phyloP scores from a whole-genome alignment of 1,284 basidiomycete species.

The Peniophora sp. region DNA sequence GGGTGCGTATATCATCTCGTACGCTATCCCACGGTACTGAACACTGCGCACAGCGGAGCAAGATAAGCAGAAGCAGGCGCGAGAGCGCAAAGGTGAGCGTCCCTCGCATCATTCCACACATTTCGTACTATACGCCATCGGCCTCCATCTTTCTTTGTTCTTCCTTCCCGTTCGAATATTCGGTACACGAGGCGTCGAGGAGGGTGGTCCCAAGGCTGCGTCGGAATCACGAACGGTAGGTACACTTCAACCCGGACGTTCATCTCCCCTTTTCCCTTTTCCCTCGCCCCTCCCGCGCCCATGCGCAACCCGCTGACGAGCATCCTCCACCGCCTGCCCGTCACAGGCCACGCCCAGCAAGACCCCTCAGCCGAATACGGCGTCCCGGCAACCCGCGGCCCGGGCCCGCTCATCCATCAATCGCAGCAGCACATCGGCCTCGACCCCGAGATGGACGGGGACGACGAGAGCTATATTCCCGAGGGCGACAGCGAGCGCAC shows the following conservation, averaged over 20 bases:
- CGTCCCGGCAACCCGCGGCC: not conserved
- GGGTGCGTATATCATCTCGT: conserved; percentile 34
- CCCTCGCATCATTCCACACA: not conserved
- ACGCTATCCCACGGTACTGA: not conserved
- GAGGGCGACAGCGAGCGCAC: conserved; percentile 1
- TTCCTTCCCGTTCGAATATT: not conserved
- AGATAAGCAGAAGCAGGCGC: conserved; percentile 43
- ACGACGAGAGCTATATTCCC: conserved; percentile 9
- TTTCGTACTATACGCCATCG: not conserved
- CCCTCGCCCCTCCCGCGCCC: not conserved
- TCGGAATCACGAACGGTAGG: not conserved
- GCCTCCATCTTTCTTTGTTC: not conserved
- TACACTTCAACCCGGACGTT: not conserved
- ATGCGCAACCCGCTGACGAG: conserved; percentile 18
- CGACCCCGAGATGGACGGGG: conserved; percentile 4
- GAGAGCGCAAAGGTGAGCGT: conserved; percentile 78
- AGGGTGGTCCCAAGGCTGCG: not conserved
- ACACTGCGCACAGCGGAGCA: conserved; percentile 48
- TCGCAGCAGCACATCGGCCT: conserved; percentile 9
- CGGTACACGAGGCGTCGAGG: not conserved
- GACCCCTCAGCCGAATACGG: not conserved
- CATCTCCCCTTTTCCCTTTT: conserved; percentile 3
- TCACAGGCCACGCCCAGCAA: conserved; percentile 6
- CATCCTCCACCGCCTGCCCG: not conserved
- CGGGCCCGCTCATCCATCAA: conserved; percentile 19